Percentiles rank a stretch among this genome's conserved stretches.
These are phyloP conservation scores for Scorias spongiosa DNA, from an alignment of 2,329 filamentous ascomycete genomes.

Conservation along the genomic window DNA sequence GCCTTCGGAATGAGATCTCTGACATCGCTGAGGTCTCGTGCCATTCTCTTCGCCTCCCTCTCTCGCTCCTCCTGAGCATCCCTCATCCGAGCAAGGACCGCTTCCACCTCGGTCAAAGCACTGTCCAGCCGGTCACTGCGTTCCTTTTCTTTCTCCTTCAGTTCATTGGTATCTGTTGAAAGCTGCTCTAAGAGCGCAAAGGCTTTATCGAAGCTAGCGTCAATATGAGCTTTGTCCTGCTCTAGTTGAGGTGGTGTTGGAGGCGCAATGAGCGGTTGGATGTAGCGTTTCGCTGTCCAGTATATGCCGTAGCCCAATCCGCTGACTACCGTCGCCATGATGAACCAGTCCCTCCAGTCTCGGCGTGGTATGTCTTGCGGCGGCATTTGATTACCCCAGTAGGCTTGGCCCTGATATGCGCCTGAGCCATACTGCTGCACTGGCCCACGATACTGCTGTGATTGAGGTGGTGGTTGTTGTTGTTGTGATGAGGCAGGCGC, in stretches of 20 bases:
- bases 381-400: constrained; percentile 32
- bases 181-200: constrained; percentile 87
- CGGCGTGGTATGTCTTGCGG: constrained; percentile 52
- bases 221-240: constrained; percentile 82
- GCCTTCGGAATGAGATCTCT: constrained; percentile 80
- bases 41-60: constrained; percentile 72
- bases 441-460: constrained; percentile 19
- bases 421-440: constrained; percentile 31
- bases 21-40: constrained; percentile 69
- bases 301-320: constrained; percentile 83
- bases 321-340: constrained; percentile 91
- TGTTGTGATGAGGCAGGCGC: constrained; percentile 29
- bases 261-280: constrained; percentile 78
- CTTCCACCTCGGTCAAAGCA: constrained; percentile 71
- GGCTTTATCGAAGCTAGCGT: constrained; percentile 83
- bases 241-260: constrained; percentile 88
- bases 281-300: constrained; percentile 79
- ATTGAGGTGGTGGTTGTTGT: constrained; percentile 32
- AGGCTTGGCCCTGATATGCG: constrained; percentile 36
- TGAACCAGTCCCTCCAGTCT: constrained; percentile 98
- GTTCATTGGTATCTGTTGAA: constrained; percentile 69
- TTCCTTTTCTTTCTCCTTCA: constrained; percentile 75
- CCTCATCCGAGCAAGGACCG: constrained; percentile 67
- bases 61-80: constrained; percentile 66
- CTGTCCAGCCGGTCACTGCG: constrained; percentile 71